Conservation (phyloP, 192 early-diverging fungal species). For the Jimgerdemannia flammicorona region DNA sequence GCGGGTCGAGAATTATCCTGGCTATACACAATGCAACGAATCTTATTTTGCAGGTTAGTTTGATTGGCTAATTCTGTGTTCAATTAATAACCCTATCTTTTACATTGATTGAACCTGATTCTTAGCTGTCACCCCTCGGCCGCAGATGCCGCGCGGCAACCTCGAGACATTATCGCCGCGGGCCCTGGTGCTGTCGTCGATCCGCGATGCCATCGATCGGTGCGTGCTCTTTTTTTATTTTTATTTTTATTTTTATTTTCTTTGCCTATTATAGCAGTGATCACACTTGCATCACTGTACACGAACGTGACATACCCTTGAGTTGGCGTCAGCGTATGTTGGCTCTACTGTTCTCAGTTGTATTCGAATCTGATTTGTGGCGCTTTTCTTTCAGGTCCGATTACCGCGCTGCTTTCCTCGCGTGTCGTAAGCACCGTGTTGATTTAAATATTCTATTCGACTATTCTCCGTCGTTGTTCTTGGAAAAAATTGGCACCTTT, state of each 20-base stretch:
- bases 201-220: conserved; percentile 56
- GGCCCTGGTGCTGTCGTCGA: conserved; percentile 75
- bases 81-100: background rate
- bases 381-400: conserved; percentile 33
- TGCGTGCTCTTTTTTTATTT: conserved; percentile 17
- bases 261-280: background rate
- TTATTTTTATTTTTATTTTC: too few relatives aligned
- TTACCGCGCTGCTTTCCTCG: conserved; percentile 75
- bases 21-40: conserved; percentile 65
- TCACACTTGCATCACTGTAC: too few relatives aligned
- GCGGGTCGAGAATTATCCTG: conserved; percentile 83
- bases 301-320: too few relatives aligned
- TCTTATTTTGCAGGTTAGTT: conserved; percentile 63
- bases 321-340: too few relatives aligned
- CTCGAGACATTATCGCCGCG: conserved; percentile 91
- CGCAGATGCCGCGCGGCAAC: conserved; percentile 95
- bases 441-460: conserved; percentile 93
- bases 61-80: background rate
- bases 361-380: too few relatives aligned
- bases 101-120: conserved; percentile 15
- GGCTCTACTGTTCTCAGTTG: too few relatives aligned
- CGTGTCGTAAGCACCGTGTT: conserved; percentile 87
- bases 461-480: conserved; percentile 66
- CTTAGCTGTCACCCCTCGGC: conserved; percentile 2
- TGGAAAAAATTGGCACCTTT: conserved; percentile 64